phyloP scores from a whole-genome alignment of 371 early-diverging fungal species.

The Mortierella sp. region DNA sequence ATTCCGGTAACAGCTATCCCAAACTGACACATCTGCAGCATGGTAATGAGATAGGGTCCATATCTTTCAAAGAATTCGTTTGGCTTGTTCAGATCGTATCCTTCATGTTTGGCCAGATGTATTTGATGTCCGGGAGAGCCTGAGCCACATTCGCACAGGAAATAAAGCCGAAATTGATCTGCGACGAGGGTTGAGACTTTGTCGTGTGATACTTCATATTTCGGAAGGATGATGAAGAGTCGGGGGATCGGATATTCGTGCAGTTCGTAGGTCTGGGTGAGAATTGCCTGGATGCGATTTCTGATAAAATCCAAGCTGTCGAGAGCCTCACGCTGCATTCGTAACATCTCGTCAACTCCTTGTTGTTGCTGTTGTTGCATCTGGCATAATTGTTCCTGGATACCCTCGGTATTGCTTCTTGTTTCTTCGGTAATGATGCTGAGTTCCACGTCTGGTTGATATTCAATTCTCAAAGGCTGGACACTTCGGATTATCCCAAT shows the following conservation, averaged over 20 bases:
- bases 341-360: too few relatives aligned
- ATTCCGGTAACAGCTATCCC: neutral
- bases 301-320: neutral
- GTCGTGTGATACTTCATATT: neutral
- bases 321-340: neutral
- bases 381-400: too few relatives aligned
- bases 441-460: constrained; percentile 1
- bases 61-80: neutral
- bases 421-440: too few relatives aligned
- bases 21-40: constrained; percentile 1
- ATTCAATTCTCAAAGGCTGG: neutral
- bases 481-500: neutral
- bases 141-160: constrained; percentile 4
- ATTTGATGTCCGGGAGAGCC: neutral
- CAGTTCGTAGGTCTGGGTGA: neutral
- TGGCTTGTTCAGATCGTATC: neutral
- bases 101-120: constrained; percentile 10
- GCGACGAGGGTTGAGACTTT: neutral
- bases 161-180: neutral
- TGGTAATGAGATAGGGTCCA: neutral
- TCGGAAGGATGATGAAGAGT: neutral
- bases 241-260: neutral
- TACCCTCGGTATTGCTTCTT: too few relatives aligned
- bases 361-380: too few relatives aligned
- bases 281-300: neutral